Percentiles rank a stretch among this genome's conserved stretches.
phyloP scores from a whole-genome alignment of 768 basidiomycete species.

The Asterophora lycoperdoides region DNA sequence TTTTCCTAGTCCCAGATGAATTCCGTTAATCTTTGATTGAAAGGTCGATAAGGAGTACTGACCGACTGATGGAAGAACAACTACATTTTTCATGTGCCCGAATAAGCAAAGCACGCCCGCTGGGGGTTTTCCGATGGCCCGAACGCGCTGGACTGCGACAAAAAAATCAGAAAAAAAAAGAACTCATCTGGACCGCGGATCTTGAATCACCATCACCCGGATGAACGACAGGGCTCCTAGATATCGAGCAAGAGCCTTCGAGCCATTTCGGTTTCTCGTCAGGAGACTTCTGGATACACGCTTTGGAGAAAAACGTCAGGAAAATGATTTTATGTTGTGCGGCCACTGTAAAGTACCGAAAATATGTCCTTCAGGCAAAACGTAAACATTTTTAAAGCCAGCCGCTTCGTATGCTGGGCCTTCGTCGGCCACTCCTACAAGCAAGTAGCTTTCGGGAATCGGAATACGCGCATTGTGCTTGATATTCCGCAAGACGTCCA shows the following conservation, averaged over 20 bases:
- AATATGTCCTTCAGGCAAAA: conserved; percentile 52
- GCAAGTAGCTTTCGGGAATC: conserved; percentile 59
- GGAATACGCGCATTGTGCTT: conserved; percentile 74
- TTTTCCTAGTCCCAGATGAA: conserved; percentile 32
- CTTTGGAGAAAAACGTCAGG: conserved; percentile 28
- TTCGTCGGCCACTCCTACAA: conserved; percentile 84
- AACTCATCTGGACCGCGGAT: background rate
- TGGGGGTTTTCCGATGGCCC: conserved; percentile 69
- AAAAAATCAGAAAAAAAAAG: conserved; percentile 3
- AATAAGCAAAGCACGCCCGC: conserved; percentile 52
- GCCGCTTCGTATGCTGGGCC: conserved; percentile 55
- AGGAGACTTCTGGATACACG: conserved; percentile 51
- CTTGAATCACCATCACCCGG: conserved; percentile 60
- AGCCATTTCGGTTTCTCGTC: conserved; percentile 52
- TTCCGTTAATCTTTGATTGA: background rate
- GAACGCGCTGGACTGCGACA: conserved; percentile 58
- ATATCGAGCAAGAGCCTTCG: conserved; percentile 58
- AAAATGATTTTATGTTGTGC: background rate
- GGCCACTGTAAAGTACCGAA: conserved; percentile 46
- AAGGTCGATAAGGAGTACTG: conserved; percentile 10
- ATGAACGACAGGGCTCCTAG: conserved; percentile 70
- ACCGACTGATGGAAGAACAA: conserved; percentile 68
- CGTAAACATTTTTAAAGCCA: conserved; percentile 52
- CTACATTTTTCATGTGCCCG: conserved; percentile 58
- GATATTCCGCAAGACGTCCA: conserved; percentile 64